phyloP scores from a whole-genome alignment of 2,329 filamentous ascomycete genomes.

The Diatrype stigma region DNA sequence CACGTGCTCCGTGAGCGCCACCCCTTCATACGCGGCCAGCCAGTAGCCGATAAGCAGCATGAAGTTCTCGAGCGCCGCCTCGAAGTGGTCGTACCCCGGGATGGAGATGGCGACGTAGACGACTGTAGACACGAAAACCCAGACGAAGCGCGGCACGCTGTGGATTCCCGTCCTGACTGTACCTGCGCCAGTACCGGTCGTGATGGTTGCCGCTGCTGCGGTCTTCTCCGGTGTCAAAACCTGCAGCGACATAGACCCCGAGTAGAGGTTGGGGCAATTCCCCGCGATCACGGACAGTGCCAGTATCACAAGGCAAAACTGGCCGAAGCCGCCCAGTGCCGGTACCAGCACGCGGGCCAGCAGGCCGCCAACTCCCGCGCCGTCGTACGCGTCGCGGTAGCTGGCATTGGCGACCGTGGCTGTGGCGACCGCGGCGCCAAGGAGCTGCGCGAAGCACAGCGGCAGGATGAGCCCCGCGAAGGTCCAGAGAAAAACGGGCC shows the following conservation, averaged over 20 bases:
- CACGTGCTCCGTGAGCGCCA: slow-evolving; percentile 63
- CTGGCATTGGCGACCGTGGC: slow-evolving; percentile 52
- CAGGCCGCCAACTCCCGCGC: slow-evolving; percentile 61
- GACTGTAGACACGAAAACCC: slow-evolving; percentile 58
- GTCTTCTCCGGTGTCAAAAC: slow-evolving; percentile 58
- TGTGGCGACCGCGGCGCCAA: slow-evolving; percentile 67
- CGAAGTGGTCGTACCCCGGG: slow-evolving; percentile 64
- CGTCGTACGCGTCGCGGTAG: slow-evolving; percentile 51
- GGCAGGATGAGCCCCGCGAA: slow-evolving; percentile 66
- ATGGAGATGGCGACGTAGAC: slow-evolving; percentile 67
- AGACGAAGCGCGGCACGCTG: slow-evolving; percentile 62
- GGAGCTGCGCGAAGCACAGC: slow-evolving; percentile 69
- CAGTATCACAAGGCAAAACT: slow-evolving; percentile 66
- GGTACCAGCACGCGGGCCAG: slow-evolving; percentile 61
- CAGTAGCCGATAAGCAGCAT: slow-evolving; percentile 69
- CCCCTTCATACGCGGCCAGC: slow-evolving; percentile 68
- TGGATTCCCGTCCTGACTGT: slow-evolving; percentile 34
- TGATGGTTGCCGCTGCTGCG: not conserved
- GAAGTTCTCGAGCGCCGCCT: slow-evolving; percentile 63
- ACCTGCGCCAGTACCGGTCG: slow-evolving; percentile 10
- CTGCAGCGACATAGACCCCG: slow-evolving; percentile 62
- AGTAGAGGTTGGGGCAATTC: slow-evolving; percentile 72
- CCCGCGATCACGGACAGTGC: slow-evolving; percentile 65
- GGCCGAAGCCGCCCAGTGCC: slow-evolving; percentile 62
- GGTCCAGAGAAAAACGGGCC: slow-evolving; percentile 64